Percentiles rank a stretch among this genome's conserved stretches.
Conservation (phyloP, 352 stramenopile genomes). For the Globisporangium middletonii region DNA sequence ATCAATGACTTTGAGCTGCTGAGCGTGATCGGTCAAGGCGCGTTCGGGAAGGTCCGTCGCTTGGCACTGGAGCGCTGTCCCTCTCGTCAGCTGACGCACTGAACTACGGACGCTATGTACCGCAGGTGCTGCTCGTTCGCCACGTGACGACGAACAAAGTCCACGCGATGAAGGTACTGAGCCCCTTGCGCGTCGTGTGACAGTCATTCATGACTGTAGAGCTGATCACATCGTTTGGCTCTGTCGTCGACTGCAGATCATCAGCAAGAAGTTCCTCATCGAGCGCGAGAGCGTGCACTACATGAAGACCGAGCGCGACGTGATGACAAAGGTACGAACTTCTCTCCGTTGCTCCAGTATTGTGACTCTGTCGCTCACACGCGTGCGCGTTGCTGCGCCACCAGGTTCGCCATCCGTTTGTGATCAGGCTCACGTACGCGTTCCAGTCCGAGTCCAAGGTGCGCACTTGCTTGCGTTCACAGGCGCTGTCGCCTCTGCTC, state of each 20-base stretch:
- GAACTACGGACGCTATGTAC: neutral
- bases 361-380: neutral
- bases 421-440: slow-evolving; percentile 69
- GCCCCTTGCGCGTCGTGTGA: no score
- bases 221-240: neutral
- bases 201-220: neutral
- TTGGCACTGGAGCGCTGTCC: neutral
- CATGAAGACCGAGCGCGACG: slow-evolving; percentile 78
- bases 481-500: neutral
- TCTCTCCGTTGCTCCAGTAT: neutral
- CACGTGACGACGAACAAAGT: slow-evolving; percentile 48
- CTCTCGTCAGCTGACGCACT: neutral
- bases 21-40: slow-evolving; percentile 91
- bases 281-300: slow-evolving; percentile 73
- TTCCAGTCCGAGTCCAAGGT: slow-evolving; percentile 86
- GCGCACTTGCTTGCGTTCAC: neutral
- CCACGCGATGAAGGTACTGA: slow-evolving; percentile 74
- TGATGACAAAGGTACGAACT: slow-evolving; percentile 70
- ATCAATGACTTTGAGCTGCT: slow-evolving; percentile 97
- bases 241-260: slow-evolving; percentile 45
- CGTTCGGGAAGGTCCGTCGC: slow-evolving; percentile 53
- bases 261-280: slow-evolving; percentile 79
- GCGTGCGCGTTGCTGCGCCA: neutral
- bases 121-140: slow-evolving; percentile 68
- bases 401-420: slow-evolving; percentile 76